A percentile compares a stretch with the other conserved stretches of the same genome.
Conservation (phyloP, 1,284 basidiomycete genomes). For the Marasmius tenuissimus region DNA sequence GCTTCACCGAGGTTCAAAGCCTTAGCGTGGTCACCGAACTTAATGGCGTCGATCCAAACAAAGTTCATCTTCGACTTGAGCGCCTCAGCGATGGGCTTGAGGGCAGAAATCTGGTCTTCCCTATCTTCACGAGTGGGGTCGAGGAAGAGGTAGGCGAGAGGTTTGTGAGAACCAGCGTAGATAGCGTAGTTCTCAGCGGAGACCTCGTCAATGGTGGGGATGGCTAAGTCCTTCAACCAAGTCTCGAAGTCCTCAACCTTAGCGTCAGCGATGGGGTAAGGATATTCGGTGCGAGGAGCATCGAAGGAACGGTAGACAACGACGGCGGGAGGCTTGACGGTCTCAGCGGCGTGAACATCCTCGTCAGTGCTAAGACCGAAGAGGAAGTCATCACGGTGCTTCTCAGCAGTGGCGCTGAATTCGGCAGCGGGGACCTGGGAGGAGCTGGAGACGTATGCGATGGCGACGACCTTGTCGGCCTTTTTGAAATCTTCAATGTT, state of each 20-base stretch:
- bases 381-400: conserved; percentile 89
- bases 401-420: conserved; percentile 81
- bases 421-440: conserved; percentile 68
- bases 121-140: conserved; percentile 77
- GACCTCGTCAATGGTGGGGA: conserved; percentile 93
- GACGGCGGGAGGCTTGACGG: conserved; percentile 78
- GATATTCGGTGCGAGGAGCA: conserved; percentile 76
- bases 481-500: conserved; percentile 87
- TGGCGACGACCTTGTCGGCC: conserved; percentile 88
- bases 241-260: conserved; percentile 64
- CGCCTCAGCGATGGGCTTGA: conserved; percentile 78
- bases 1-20: conserved; percentile 84
- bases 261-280: conserved; percentile 61
- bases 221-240: conserved; percentile 83
- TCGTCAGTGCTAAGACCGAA: conserved; percentile 86
- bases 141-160: conserved; percentile 94
- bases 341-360: conserved; percentile 67
- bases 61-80: conserved; percentile 93
- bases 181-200: conserved; percentile 90
- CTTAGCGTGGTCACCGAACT: conserved; percentile 95
- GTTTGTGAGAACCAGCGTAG: conserved; percentile 83
- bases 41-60: conserved; percentile 96
- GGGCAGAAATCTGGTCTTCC: conserved; percentile 64
- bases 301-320: conserved; percentile 95
- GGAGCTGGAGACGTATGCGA: conserved; percentile 80